phyloP scores from a whole-genome alignment of 2,329 filamentous ascomycete species.

The Tolypocladium album region DNA sequence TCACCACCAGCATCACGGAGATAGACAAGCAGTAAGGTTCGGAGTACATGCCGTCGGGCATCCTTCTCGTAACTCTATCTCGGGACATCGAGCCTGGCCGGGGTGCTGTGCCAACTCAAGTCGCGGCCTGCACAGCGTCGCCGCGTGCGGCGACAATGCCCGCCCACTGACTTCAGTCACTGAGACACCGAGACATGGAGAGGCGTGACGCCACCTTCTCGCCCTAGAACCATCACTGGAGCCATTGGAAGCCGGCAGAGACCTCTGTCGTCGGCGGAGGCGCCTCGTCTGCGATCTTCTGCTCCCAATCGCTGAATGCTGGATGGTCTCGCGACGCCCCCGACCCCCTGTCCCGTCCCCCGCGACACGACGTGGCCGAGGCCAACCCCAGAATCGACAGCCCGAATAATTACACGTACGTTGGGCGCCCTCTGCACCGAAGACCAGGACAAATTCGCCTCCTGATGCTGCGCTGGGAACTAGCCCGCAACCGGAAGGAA shows the following conservation, averaged over 20 bases:
- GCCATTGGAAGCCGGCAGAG: not conserved
- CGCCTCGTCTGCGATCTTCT: not conserved
- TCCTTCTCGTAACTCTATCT: not conserved
- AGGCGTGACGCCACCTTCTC: not conserved
- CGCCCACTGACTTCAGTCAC: not conserved
- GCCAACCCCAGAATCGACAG: not conserved
- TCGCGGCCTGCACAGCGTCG: too few relatives aligned
- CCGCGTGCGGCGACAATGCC: not conserved
- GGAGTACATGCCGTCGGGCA: not conserved
- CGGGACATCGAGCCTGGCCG: not conserved
- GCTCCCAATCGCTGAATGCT: not conserved
- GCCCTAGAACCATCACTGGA: not conserved
- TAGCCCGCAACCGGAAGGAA: not conserved
- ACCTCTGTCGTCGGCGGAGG: not conserved
- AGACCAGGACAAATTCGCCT: not conserved
- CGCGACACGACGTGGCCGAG: not conserved
- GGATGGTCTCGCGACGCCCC: not conserved
- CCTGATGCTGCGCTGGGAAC: not conserved
- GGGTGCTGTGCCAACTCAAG: not conserved
- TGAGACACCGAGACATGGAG: not conserved
- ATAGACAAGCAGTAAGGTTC: not conserved
- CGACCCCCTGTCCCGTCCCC: not conserved
- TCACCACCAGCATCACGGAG: not conserved
- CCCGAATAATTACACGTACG: not conserved
- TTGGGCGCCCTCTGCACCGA: not conserved